Conservation (phyloP, 78 protist genomes). For the Emiliania huxleyi region DNA sequence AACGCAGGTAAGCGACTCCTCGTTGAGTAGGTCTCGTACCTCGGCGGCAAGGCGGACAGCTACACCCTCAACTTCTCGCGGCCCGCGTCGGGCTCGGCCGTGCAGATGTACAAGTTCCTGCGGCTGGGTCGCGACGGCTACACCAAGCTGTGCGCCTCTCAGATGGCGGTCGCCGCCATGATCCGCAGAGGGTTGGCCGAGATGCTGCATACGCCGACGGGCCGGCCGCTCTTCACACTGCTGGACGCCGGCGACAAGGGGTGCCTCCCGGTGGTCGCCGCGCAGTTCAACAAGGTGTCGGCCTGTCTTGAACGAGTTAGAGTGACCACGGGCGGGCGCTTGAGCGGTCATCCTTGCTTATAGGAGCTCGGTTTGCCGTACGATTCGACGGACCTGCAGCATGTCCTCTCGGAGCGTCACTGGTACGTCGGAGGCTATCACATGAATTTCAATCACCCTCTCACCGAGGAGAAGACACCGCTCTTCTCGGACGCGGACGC, state of each 20-base stretch:
- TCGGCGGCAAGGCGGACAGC: background rate
- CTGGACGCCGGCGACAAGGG: background rate
- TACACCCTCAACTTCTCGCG: slow-evolving; percentile 10
- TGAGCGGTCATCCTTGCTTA: no score
- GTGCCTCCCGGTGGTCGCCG: background rate
- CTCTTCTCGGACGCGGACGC: background rate
- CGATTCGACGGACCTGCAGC: background rate
- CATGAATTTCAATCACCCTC: background rate
- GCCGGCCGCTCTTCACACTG: background rate
- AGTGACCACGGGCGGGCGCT: no score
- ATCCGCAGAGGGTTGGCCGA: background rate
- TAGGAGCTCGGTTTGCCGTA: background rate
- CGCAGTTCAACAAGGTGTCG: background rate
- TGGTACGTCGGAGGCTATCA: background rate
- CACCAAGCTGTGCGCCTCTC: background rate
- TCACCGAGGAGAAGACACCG: background rate
- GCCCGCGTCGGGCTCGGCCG: background rate
- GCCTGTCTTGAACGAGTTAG: no score
- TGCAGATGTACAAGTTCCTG: background rate
- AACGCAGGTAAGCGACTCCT: no score
- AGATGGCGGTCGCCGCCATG: background rate
- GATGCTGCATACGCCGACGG: no score
- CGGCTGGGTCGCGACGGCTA: background rate
- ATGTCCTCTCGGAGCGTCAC: background rate
- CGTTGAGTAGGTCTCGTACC: no score